These are phyloP conservation scores for Neurospora cerealis DNA, from an alignment of 495 filamentous ascomycete genomes.

Conservation along the genomic window DNA sequence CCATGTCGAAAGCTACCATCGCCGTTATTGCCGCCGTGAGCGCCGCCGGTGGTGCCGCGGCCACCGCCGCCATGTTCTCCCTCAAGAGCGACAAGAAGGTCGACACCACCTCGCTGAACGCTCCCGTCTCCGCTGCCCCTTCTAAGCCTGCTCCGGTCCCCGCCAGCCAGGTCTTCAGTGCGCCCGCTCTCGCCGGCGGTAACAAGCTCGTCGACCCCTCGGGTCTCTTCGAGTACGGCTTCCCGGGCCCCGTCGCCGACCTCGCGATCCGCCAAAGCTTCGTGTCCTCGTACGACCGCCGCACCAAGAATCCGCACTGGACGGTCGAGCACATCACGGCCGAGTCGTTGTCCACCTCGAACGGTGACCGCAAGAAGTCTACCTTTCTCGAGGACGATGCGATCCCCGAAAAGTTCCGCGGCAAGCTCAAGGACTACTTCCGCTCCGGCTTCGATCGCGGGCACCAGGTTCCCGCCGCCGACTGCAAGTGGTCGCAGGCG, in stretches of 20 bases:
- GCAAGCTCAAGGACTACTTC: slow-evolving; percentile 83
- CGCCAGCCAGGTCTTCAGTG: slow-evolving; percentile 28
- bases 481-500: slow-evolving; percentile 87
- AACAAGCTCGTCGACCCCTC: slow-evolving; percentile 64
- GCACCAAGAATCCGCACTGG: slow-evolving; percentile 87
- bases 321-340: slow-evolving; percentile 96
- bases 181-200: slow-evolving; percentile 17
- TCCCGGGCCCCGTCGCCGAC: slow-evolving; percentile 84
- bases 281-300: slow-evolving; percentile 81
- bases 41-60: slow-evolving; percentile 78
- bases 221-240: slow-evolving; percentile 92
- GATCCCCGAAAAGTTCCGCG: slow-evolving; percentile 81
- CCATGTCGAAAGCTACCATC: slow-evolving; percentile 81
- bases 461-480: slow-evolving; percentile 93
- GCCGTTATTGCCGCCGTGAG: slow-evolving; percentile 82
- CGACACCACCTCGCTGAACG: slow-evolving; percentile 26
- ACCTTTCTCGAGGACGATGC: slow-evolving; percentile 69
- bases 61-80: slow-evolving; percentile 67
- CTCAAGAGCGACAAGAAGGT: slow-evolving; percentile 39
- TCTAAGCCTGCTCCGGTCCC: slow-evolving; percentile 30
- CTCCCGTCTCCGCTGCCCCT: slow-evolving; percentile 20
- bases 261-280: slow-evolving; percentile 63
- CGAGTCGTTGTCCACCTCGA: slow-evolving; percentile 60
- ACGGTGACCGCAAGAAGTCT: slow-evolving; percentile 77
- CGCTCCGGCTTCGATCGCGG: slow-evolving; percentile 94